These are phyloP conservation scores for Platanus orientalis DNA, from an alignment of 164 flowering plant species.

Conservation along the genomic window DNA sequence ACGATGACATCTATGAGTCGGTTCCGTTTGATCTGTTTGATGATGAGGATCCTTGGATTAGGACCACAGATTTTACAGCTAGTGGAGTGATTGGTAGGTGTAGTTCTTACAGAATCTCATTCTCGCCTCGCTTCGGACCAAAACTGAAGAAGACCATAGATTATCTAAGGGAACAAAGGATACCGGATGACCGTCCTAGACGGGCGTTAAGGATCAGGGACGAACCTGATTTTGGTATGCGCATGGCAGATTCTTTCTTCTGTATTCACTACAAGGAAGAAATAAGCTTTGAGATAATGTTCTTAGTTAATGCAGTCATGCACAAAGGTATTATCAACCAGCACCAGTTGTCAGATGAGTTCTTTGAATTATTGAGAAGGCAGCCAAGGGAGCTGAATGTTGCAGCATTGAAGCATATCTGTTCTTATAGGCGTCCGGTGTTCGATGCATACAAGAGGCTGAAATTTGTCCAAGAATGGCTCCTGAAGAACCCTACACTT, in stretches of 20 bases:
- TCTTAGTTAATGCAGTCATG: conserved; percentile 67
- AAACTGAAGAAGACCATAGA: conserved; percentile 39
- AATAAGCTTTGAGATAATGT: conserved; percentile 59
- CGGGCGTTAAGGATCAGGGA: conserved; percentile 31
- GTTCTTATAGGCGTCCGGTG: conserved; percentile 46
- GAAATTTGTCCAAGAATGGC: conserved; percentile 58
- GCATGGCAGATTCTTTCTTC: conserved; percentile 50
- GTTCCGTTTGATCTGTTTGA: conserved; percentile 77
- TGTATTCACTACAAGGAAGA: conserved; percentile 41
- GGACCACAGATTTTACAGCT: conserved; percentile 82
- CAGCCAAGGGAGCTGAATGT: conserved; percentile 49
- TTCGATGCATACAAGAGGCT: conserved; percentile 56
- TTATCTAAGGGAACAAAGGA: conserved; percentile 51
- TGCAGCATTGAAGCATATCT: conserved; percentile 66
- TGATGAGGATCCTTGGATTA: conserved; percentile 95
- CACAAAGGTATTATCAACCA: conserved; percentile 78
- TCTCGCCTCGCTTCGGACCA: conserved; percentile 60
- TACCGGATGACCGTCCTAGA: conserved; percentile 19
- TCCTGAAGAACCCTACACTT: conserved; percentile 61
- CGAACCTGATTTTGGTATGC: conserved; percentile 63
- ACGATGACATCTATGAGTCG: conserved; percentile 67
- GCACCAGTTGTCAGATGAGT: conserved; percentile 55
- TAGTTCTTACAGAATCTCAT: conserved; percentile 47
- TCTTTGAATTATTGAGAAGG: conserved; percentile 56
- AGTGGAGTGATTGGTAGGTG: conserved; percentile 86